These are phyloP conservation scores for Scleroderma citrinum DNA, from an alignment of 768 basidiomycete genomes.

Conservation along the genomic window DNA sequence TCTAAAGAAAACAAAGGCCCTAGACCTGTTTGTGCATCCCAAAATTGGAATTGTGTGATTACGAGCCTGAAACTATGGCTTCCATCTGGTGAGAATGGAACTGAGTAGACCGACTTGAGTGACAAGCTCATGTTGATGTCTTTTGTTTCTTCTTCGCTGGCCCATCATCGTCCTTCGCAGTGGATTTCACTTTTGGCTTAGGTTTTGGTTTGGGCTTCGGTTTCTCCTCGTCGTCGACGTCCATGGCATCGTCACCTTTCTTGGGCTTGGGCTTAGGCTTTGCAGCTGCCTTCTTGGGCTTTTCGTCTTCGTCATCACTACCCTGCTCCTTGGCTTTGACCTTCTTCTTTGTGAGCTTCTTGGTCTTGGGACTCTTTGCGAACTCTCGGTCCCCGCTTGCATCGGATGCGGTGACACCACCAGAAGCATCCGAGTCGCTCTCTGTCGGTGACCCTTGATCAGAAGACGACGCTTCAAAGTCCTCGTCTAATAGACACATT, in stretches of 20 bases:
- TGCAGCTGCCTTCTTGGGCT: slow-evolving; percentile 44
- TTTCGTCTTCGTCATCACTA: slow-evolving; percentile 36
- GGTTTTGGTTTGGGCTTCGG: slow-evolving; percentile 38
- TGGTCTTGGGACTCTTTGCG: slow-evolving; percentile 33
- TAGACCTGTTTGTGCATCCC: too few species aligned
- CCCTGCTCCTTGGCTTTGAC: slow-evolving; percentile 38
- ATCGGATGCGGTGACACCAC: slow-evolving; percentile 76
- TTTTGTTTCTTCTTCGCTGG: slow-evolving; percentile 77
- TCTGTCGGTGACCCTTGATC: slow-evolving; percentile 87
- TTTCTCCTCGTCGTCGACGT: slow-evolving; percentile 36
- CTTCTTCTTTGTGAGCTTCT: slow-evolving; percentile 38
- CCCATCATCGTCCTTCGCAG: slow-evolving; percentile 37
- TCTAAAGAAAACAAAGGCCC: slow-evolving; percentile 1
- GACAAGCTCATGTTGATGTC: slow-evolving; percentile 33
- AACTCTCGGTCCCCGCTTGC: slow-evolving; percentile 75
- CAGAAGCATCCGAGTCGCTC: slow-evolving; percentile 54
- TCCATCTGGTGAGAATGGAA: too few species aligned
- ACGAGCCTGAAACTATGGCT: background rate
- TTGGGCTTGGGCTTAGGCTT: slow-evolving; percentile 41
- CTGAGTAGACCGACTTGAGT: background rate
- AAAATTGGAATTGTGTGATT: too few species aligned
- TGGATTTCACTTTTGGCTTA: slow-evolving; percentile 32
- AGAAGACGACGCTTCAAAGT: slow-evolving; percentile 82
- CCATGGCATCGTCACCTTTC: slow-evolving; percentile 43
- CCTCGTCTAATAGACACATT: slow-evolving; percentile 55